A percentile compares a stretch with the other conserved stretches of the same genome.
These are phyloP conservation scores for Pseudogymnoascus sp. DNA, from an alignment of 2,329 filamentous ascomycete species.

Conservation along the genomic window DNA sequence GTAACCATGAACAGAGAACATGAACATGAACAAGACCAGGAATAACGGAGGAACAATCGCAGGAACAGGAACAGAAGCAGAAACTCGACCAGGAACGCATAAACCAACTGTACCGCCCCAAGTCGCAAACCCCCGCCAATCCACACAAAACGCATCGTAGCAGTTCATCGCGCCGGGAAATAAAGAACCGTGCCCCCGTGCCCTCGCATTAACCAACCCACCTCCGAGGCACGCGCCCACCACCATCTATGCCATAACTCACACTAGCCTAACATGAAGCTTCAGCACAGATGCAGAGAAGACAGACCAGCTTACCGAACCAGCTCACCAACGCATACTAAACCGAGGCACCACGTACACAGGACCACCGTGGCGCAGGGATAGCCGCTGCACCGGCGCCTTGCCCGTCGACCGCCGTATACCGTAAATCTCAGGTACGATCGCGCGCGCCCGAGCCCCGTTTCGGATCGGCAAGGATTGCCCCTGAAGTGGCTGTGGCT, in stretches of 20 bases:
- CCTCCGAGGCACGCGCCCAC: background rate
- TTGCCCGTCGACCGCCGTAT: background rate
- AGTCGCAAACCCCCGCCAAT: background rate
- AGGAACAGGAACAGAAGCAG: background rate
- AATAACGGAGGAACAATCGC: background rate
- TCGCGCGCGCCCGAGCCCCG: background rate
- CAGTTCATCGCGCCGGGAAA: background rate
- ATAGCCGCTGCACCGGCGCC: background rate
- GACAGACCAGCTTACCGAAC: background rate
- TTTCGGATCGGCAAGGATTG: conserved; percentile 1
- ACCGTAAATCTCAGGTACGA: conserved; percentile 4
- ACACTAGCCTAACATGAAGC: background rate
- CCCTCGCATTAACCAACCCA: background rate
- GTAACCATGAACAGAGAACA: background rate
- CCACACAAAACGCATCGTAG: background rate
- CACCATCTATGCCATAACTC: background rate
- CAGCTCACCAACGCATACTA: background rate
- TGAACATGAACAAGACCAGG: background rate
- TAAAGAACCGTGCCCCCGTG: background rate
- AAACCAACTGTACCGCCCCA: background rate
- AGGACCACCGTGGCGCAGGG: background rate
- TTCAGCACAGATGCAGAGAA: background rate
- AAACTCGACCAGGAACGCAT: background rate
- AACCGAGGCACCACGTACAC: background rate
- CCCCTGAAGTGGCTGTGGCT: background rate